Evolutionary conservation across 768 basidiomycete genomes (phyloP).

Genomic region (Leccinellum rugosiceps): DNA sequence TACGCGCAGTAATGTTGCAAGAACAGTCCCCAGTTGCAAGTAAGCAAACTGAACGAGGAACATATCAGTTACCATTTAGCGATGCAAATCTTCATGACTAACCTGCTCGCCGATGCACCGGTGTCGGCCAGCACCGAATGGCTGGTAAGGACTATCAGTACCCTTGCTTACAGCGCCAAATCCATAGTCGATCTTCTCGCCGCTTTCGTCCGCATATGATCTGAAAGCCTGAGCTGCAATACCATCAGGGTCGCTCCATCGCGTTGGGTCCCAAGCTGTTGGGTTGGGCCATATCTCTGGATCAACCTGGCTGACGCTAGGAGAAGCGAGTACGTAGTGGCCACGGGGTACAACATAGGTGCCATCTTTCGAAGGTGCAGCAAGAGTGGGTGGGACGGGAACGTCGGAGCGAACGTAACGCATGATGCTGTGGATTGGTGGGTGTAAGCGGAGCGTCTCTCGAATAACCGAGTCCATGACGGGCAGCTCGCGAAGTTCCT

Average conservation of each 20-base stretch:
- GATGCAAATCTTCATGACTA: conserved; percentile 11
- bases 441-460: conserved; percentile 90
- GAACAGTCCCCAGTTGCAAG: conserved; percentile 83
- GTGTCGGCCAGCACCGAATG: conserved; percentile 96
- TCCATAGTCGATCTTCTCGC: conserved; percentile 94
- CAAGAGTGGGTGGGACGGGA: conserved; percentile 73
- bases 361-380: conserved; percentile 69
- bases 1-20: conserved; percentile 73
- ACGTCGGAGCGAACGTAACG: conserved; percentile 88
- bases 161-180: conserved; percentile 96
- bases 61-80: conserved; percentile 1
- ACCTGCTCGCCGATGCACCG: conserved; percentile 92
- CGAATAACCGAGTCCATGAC: conserved; percentile 87
- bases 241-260: conserved; percentile 87
- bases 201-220: conserved; percentile 67
- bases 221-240: conserved; percentile 76
- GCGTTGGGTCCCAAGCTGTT: conserved; percentile 66
- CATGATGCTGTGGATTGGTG: conserved; percentile 95
- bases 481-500: conserved; percentile 80
- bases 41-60: conserved; percentile 73
- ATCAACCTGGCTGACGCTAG: conserved; percentile 86
- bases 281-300: conserved; percentile 77
- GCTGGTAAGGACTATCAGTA: conserved; percentile 93
- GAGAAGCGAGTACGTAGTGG: conserved; percentile 84
- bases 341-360: conserved; percentile 88